Evolutionary conservation across 1,284 basidiomycete genomes (phyloP), one percentile per base, ranked within the genome.

Genomic region (Cutaneotrichosporon cutaneum): DNA sequence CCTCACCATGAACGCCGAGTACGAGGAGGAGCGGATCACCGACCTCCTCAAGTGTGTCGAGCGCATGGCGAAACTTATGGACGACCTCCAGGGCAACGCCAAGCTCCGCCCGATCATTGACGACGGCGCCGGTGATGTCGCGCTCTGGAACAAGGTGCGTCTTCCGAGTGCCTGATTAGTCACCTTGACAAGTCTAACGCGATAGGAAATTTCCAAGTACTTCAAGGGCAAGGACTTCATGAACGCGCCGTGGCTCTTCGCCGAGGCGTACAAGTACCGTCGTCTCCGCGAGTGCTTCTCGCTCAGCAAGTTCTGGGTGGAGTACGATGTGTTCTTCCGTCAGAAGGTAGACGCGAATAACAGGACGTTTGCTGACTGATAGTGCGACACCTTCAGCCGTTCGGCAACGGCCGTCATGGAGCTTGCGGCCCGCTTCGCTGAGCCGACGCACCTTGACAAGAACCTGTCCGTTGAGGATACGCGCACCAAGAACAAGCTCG

Each of bases 251-350:
- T 94, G 92, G 93, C 81, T 95, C 24, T 95, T 95, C 71, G 95
- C 95, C 54, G 94, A 97, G 79, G 94, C 94, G 18, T 97, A 97
- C 85, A 97, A 97, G 81, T 97, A 97, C 81, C 90, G 94, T 72
- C 88, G 93, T 68, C 84, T 99, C 60, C 92, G 92, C 68, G 94
- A 97, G 79, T 94, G 92, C 81, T 98, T 98, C 82, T 93, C 90
- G 67, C 83, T 93, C 65, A 92, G 90, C 83, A 93, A 91, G 76
- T 89, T 87, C 80, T 98, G 93, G 92, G 85, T 85, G 65, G 86
- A 89, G 71, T 96, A 94, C 72, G 77, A 82, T 66, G 81, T 82
- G 73, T 95, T 94, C 80, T 94, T 93, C 82, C 84, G 92, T 64
- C 91, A 94, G 80, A 94, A 93, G 56, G 52, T 54, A 22, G 26